Percentiles rank a stretch among this genome's conserved stretches.
phyloP scores from a whole-genome alignment of 2,329 filamentous ascomycete species.

The Fusarium sp. region DNA sequence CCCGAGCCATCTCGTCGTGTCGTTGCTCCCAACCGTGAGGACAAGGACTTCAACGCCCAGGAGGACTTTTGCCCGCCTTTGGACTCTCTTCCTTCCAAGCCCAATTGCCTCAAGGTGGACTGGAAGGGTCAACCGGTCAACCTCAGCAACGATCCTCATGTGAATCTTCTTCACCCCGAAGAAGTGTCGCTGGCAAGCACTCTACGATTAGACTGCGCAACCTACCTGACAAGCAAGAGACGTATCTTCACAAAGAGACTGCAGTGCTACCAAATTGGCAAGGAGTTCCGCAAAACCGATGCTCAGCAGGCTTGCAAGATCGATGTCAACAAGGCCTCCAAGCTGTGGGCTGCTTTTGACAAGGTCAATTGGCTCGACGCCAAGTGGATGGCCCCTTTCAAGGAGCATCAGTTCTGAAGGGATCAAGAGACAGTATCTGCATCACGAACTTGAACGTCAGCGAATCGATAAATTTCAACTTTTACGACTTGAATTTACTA shows the following conservation, averaged over 20 bases:
- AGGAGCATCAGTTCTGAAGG: conserved; percentile 43
- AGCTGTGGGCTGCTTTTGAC: conserved; percentile 90
- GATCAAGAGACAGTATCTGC: neutral
- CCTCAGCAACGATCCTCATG: conserved; percentile 78
- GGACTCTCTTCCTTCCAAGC: conserved; percentile 72
- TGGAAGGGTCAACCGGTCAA: conserved; percentile 88
- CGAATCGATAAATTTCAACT: conserved; percentile 12
- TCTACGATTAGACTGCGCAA: conserved; percentile 85
- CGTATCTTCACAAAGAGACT: conserved; percentile 87
- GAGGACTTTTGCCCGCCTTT: conserved; percentile 80
- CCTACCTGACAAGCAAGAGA: conserved; percentile 92
- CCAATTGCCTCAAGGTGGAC: conserved; percentile 83
- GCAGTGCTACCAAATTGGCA: conserved; percentile 74
- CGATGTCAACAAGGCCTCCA: conserved; percentile 96
- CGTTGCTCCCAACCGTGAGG: conserved; percentile 78
- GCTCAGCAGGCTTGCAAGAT: conserved; percentile 98
- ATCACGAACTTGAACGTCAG: conserved; percentile 3
- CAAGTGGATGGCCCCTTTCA: conserved; percentile 57
- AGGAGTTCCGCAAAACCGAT: conserved; percentile 95
- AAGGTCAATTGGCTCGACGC: conserved; percentile 84
- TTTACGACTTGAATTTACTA: conserved; percentile 31
- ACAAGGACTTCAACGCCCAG: conserved; percentile 82
- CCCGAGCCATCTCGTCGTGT: conserved; percentile 66
- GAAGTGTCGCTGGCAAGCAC: conserved; percentile 83
- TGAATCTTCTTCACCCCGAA: conserved; percentile 78